Percentiles rank a stretch among this genome's conserved stretches.
Evolutionary conservation across 306 rosid species (phyloP).

Genomic region (Citrullus mucosospermus): DNA sequence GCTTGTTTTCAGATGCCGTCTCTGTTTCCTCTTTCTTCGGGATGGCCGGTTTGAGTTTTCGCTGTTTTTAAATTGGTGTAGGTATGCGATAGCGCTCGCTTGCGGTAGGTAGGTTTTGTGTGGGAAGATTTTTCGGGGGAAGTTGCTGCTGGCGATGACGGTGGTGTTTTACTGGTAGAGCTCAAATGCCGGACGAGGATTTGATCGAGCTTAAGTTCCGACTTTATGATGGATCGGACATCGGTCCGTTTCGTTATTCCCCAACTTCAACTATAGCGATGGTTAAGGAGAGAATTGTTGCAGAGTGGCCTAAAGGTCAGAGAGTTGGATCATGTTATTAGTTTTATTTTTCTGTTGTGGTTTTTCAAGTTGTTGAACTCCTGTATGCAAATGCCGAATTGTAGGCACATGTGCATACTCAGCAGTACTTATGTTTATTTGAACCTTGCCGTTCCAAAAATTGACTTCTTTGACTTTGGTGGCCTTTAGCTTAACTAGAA

Average conservation of each 20-base stretch:
- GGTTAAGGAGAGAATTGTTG: constrained; percentile 67
- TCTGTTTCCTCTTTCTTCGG: not conserved
- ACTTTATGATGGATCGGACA: constrained; percentile 78
- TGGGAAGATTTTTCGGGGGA: not conserved
- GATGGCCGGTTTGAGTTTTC: not conserved
- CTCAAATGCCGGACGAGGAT: constrained; percentile 82
- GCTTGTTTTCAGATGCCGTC: not conserved
- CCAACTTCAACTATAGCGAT: constrained; percentile 57
- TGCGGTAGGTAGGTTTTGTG: not conserved
- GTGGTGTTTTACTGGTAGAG: constrained; percentile 15
- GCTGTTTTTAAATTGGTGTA: not conserved
- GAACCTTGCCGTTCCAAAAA: not conserved
- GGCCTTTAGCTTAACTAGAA: not conserved
- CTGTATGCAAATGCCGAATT: not conserved
- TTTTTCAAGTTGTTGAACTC: not conserved
- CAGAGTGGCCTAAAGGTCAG: constrained; percentile 91
- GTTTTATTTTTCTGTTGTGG: not conserved
- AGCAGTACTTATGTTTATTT: not conserved
- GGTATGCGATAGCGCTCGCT: not conserved
- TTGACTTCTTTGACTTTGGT: not conserved
- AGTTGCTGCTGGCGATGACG: constrained; percentile 1
- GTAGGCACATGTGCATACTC: not conserved
- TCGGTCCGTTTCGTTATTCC: constrained; percentile 72
- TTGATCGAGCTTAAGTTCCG: constrained; percentile 80
- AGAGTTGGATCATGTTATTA: not conserved